Conservation (phyloP, 139 green algal species). For the Coelastrella sp. region DNA sequence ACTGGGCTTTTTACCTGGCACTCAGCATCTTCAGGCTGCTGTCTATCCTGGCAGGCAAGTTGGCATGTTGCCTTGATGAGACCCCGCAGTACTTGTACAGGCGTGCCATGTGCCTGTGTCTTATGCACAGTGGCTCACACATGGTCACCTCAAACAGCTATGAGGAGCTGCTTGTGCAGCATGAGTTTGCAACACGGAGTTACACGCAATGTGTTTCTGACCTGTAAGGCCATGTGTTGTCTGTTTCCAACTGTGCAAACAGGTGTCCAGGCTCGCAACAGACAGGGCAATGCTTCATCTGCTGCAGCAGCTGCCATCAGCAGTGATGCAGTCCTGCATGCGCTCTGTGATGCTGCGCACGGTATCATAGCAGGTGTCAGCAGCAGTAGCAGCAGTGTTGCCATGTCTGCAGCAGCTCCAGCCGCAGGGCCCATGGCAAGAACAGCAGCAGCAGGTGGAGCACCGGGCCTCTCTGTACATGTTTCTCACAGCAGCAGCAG, state of each 20-base stretch:
- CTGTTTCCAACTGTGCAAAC: not conserved
- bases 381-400: slow-evolving; percentile 11
- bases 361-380: slow-evolving; percentile 55
- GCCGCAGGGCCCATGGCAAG: slow-evolving; percentile 11
- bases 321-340: slow-evolving; percentile 65
- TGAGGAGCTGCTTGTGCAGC: not conserved
- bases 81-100: no score
- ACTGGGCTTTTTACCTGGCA: slow-evolving; percentile 94
- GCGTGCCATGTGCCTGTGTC: no score
- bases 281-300: slow-evolving; percentile 90
- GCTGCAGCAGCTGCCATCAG: slow-evolving; percentile 70
- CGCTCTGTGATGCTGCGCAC: slow-evolving; percentile 74
- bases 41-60: slow-evolving; percentile 86
- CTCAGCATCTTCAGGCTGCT: slow-evolving; percentile 92
- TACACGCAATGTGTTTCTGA: no score
- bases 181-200: not conserved
- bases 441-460: slow-evolving; percentile 13
- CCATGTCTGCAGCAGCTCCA: not conserved
- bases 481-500: not conserved
- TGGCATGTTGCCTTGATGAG: not conserved
- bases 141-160: not conserved
- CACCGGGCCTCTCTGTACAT: not conserved
- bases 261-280: slow-evolving; percentile 75
- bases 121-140: no score
- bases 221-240: no score